These are phyloP conservation scores for Apiotrichum mycotoxinovorans DNA, from an alignment of 1,284 basidiomycete species.

Conservation along the genomic window DNA sequence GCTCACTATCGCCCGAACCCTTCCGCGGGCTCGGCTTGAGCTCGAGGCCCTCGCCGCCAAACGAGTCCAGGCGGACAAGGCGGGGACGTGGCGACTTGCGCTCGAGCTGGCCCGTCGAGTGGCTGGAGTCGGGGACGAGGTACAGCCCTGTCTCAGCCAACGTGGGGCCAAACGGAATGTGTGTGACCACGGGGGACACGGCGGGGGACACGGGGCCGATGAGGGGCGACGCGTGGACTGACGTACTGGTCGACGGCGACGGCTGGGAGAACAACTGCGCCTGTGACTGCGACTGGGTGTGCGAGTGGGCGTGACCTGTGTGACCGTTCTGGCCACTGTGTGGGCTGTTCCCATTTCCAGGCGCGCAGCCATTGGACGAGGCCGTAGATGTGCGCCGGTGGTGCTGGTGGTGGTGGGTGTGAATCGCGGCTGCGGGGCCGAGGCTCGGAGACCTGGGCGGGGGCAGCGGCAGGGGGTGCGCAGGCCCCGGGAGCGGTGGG, in stretches of 20 bases:
- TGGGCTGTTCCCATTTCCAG: too few species aligned
- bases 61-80: slow-evolving; percentile 28
- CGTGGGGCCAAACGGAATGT: slow-evolving; percentile 27
- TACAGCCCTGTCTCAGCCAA: slow-evolving; percentile 38
- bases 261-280: background rate
- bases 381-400: background rate
- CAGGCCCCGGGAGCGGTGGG: slow-evolving; percentile 3
- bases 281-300: background rate
- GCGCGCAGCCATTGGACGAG: background rate
- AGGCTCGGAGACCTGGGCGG: slow-evolving; percentile 17
- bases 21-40: slow-evolving; percentile 24
- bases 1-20: background rate
- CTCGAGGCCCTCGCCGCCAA: slow-evolving; percentile 40
- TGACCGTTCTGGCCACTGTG: too few species aligned
- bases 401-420: background rate
- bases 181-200: background rate
- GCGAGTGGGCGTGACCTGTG: background rate
- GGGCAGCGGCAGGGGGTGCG: slow-evolving; percentile 1
- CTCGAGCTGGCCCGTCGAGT: slow-evolving; percentile 34
- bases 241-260: background rate
- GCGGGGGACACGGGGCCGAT: slow-evolving; percentile 13
- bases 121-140: slow-evolving; percentile 4
- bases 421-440: slow-evolving; percentile 5
- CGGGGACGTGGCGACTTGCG: slow-evolving; percentile 21
- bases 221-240: slow-evolving; percentile 25